Evolutionary conservation across 2,329 filamentous ascomycete species (phyloP).

Genomic region (Fusarium tuaranense): DNA sequence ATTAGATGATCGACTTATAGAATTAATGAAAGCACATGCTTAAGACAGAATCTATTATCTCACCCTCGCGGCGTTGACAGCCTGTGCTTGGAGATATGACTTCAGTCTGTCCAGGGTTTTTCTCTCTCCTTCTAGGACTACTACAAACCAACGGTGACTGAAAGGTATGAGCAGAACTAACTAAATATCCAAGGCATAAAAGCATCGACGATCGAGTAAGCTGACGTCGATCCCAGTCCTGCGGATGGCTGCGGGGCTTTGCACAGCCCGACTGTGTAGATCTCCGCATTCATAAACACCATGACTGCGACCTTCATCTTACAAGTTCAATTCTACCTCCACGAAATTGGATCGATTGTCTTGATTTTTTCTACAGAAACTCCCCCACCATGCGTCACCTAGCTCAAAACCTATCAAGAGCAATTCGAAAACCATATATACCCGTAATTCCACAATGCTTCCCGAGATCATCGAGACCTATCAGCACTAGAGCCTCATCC

Average conservation of each 20-base stretch:
- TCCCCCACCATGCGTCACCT: not conserved
- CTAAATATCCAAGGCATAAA: not conserved
- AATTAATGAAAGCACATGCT: not conserved
- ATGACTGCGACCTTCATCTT: not conserved
- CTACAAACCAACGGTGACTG: not conserved
- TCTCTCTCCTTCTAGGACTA: no score
- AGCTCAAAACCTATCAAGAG: not conserved
- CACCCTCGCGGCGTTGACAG: rapidly evolving
- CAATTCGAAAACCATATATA: not conserved
- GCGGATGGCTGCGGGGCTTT: not conserved
- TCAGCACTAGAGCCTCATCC: not conserved
- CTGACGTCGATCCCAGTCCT: not conserved
- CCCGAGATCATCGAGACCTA: not conserved
- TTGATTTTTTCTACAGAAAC: not conserved
- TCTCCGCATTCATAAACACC: not conserved
- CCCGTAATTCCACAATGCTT: not conserved
- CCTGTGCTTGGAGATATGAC: not conserved
- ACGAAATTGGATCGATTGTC: not conserved
- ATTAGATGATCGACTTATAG: not conserved
- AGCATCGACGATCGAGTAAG: not conserved
- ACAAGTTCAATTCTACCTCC: not conserved
- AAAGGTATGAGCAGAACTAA: no score
- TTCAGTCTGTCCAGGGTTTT: not conserved
- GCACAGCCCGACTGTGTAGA: not conserved
- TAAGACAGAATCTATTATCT: not conserved